A percentile compares a stretch with the other conserved stretches of the same genome.
Conservation (phyloP, 192 early-diverging fungal species). For the Podila clonocystis region DNA sequence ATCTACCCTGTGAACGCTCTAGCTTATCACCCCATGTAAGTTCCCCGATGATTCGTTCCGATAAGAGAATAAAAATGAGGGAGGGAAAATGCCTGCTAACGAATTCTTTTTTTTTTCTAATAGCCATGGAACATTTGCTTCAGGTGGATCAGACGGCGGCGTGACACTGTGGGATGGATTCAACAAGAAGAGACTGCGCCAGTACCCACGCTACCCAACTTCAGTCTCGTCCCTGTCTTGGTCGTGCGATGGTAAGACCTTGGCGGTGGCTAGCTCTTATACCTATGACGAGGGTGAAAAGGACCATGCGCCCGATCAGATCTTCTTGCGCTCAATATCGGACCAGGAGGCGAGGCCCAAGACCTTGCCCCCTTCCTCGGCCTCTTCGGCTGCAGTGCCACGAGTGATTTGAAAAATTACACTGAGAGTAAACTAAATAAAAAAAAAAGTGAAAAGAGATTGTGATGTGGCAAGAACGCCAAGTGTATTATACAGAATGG, state of each 20-base stretch:
- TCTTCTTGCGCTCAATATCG: slow-evolving; percentile 80
- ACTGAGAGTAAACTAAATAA: no score
- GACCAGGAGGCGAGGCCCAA: slow-evolving; percentile 49
- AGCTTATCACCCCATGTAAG: slow-evolving; percentile 90
- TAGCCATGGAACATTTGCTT: slow-evolving; percentile 93
- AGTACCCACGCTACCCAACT: slow-evolving; percentile 85
- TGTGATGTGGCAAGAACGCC: no score
- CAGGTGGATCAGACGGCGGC: slow-evolving; percentile 93
- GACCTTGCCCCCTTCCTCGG: slow-evolving; percentile 32
- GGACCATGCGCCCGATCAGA: slow-evolving; percentile 81
- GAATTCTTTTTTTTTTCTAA: slow-evolving; percentile 1
- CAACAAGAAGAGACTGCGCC: slow-evolving; percentile 88
- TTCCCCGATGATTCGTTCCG: not conserved
- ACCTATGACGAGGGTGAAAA: slow-evolving; percentile 96
- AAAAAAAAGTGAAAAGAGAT: no score
- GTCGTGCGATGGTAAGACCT: slow-evolving; percentile 75
- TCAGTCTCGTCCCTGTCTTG: slow-evolving; percentile 86
- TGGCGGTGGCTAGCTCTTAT: slow-evolving; percentile 93
- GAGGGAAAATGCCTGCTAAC: not conserved
- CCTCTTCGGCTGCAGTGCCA: slow-evolving; percentile 31
- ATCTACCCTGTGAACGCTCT: slow-evolving; percentile 95
- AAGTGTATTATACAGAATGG: not conserved
- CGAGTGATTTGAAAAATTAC: slow-evolving; percentile 1
- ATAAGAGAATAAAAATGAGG: not conserved
- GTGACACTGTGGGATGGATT: slow-evolving; percentile 94